A percentile compares a stretch with the other conserved stretches of the same genome.
phyloP scores from a whole-genome alignment of 192 early-diverging fungal genomes.

The Entomortierella parvispora region DNA sequence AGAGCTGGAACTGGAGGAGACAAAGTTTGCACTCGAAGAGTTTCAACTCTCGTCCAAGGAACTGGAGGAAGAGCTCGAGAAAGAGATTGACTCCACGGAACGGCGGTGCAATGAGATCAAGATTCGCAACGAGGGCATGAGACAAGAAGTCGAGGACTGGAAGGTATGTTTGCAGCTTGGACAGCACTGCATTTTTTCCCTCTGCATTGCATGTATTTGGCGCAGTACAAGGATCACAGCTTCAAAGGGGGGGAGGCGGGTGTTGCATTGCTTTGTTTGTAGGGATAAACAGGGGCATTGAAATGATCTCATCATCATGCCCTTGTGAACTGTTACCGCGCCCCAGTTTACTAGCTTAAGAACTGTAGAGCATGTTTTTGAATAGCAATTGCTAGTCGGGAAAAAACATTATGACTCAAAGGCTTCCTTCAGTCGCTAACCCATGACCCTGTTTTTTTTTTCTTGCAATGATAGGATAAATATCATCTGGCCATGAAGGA shows the following conservation, averaged over 20 bases:
- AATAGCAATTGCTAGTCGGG: too few species aligned
- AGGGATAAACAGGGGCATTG: too few species aligned
- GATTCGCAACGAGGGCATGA: slow-evolving; percentile 69
- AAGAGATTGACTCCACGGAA: slow-evolving; percentile 76
- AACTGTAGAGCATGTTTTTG: too few species aligned
- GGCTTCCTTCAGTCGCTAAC: too few species aligned
- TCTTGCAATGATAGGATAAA: slow-evolving; percentile 56
- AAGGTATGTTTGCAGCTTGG: slow-evolving; percentile 57
- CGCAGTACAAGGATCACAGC: too few species aligned
- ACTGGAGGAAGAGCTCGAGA: slow-evolving; percentile 77
- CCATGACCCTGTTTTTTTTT: slow-evolving; percentile 8
- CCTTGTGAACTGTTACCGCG: too few species aligned
- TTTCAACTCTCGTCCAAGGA: slow-evolving; percentile 75
- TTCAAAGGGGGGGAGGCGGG: too few species aligned
- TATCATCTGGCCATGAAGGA: slow-evolving; percentile 74
- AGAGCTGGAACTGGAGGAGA: slow-evolving; percentile 66
- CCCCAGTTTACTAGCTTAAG: too few species aligned
- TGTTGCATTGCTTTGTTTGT: too few species aligned
- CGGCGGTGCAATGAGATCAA: slow-evolving; percentile 71
- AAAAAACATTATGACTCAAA: too few species aligned
- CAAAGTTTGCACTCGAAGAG: slow-evolving; percentile 70
- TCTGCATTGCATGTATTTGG: not conserved
- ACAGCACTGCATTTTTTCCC: not conserved
- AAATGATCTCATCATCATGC: too few species aligned
- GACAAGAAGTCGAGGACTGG: slow-evolving; percentile 75